Percentiles rank a stretch among this genome's conserved stretches.
These are phyloP conservation scores for Rostrohypoxylon terebratum DNA, from an alignment of 495 filamentous ascomycete species.

Conservation along the genomic window DNA sequence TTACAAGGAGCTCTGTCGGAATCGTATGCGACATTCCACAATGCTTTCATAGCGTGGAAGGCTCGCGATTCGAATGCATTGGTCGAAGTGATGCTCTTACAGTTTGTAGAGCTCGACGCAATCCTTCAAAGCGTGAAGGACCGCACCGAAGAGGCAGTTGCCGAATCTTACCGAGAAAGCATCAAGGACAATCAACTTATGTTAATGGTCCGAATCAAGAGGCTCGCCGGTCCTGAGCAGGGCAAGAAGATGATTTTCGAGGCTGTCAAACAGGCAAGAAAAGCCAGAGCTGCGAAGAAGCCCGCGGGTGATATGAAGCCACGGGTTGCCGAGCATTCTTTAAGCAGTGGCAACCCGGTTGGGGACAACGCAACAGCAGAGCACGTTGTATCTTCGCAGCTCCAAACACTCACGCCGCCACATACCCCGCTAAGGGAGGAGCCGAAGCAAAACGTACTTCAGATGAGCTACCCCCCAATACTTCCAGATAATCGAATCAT, in stretches of 20 bases:
- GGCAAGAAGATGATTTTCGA: slow-evolving; percentile 85
- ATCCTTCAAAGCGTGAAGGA: slow-evolving; percentile 98
- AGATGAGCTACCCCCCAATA: slow-evolving; percentile 58
- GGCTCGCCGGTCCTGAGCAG: slow-evolving; percentile 82
- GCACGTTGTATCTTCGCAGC: slow-evolving; percentile 47
- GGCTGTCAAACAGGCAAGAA: slow-evolving; percentile 83
- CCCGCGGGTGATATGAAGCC: slow-evolving; percentile 77
- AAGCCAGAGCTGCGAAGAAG: slow-evolving; percentile 75
- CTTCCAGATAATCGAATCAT: slow-evolving; percentile 87
- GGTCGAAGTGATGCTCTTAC: slow-evolving; percentile 93
- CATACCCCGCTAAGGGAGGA: slow-evolving; percentile 54
- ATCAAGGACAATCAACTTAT: slow-evolving; percentile 94
- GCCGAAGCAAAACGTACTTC: slow-evolving; percentile 56
- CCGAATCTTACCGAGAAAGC: slow-evolving; percentile 89
- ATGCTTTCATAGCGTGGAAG: slow-evolving; percentile 96
- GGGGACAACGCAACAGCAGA: slow-evolving; percentile 52
- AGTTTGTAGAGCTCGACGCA: slow-evolving; percentile 93
- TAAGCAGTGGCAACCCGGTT: slow-evolving; percentile 51
- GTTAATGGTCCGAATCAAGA: slow-evolving; percentile 88
- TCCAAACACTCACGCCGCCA: slow-evolving; percentile 59
- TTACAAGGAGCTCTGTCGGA: slow-evolving; percentile 72
- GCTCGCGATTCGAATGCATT: slow-evolving; percentile 88
- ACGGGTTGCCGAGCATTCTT: slow-evolving; percentile 65
- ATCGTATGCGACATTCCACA: slow-evolving; percentile 84
- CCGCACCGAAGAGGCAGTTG: slow-evolving; percentile 83